Base-by-base conservation (phyloP, 768 basidiomycete species). In the Leccinum rimulosum region DNA sequence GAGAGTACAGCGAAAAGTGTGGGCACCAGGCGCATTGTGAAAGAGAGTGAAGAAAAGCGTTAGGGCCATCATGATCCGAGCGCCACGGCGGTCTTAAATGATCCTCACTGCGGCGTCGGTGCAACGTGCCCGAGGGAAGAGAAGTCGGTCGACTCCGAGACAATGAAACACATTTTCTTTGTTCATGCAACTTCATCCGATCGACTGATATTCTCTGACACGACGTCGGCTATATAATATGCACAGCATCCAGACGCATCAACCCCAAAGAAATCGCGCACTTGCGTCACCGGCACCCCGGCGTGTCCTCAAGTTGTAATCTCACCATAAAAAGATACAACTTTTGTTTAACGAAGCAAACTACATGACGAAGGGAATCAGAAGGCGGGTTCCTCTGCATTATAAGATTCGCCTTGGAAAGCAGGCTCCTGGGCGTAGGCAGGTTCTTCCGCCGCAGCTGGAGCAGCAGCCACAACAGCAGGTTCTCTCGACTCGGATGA, bases 401-500 rank as follows among this genome's bases (percentile, higher is more conserved):
- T n/a, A 43, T 70, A 76, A 43, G 80, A 73, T n/a, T 82, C 81
- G 43, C 77, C 65, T 52, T 74, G 74, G 62, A 72, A 81, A 31
- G 75, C 61, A 48, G 73, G 69, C 35, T 75, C 73, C 40, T 64
- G 71, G 31, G 58, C 49, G 51, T 70, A 76, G 38, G 50, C 69
- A 51, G 76, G 72, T 66, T 88, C 88, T 58, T 85, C 88, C 50
- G 72, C 77, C 5, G 76, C 76, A 15, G 84, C 77, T 27, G 77
- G 73, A 22, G 84, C 81, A 40, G 82, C 75, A 49, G 83, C 73
- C 50, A 82, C 69, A 27, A 74, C 72, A 30, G 76, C 73, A 19
- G 85, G 87, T 65, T 94, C 93, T 69, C 85, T 84, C 75, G 92
- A 88, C 77, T 97, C 95, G 49, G 94, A 96, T 25, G 88, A 84